Conservation (phyloP, 192 early-diverging fungal genomes). For the Martensiomyces pterosporus region DNA sequence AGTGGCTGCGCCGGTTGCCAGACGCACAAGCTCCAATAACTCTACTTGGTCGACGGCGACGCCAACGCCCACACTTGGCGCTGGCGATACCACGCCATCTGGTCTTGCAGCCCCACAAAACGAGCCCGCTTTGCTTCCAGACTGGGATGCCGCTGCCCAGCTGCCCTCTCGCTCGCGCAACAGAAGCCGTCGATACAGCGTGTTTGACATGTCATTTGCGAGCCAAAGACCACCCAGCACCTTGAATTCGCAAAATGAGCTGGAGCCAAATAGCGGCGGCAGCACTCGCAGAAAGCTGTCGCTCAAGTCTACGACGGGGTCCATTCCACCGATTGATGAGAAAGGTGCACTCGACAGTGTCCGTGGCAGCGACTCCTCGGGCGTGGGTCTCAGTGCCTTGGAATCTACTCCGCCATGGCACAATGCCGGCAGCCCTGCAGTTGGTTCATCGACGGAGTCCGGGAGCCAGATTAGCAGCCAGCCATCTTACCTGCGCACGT, state of each 20-base stretch:
- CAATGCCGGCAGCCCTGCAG: not conserved
- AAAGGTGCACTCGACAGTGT: too few species aligned
- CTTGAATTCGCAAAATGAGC: too few species aligned
- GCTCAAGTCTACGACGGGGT: not conserved
- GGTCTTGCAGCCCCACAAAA: constrained; percentile 5
- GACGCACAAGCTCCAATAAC: constrained; percentile 36
- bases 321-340: too few species aligned
- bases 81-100: not conserved
- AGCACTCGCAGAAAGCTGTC: not conserved
- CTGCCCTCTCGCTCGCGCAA: constrained; percentile 7
- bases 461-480: not conserved
- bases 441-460: not conserved
- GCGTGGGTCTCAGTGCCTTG: too few species aligned
- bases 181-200: constrained; percentile 37
- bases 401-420: too few species aligned
- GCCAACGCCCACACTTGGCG: constrained; percentile 20
- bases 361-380: too few species aligned
- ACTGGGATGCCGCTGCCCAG: constrained; percentile 13
- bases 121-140: constrained; percentile 14
- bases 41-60: constrained; percentile 38
- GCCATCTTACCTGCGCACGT: not conserved
- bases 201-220: constrained; percentile 41
- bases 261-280: too few species aligned
- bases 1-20: constrained; percentile 4
- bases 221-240: constrained; percentile 8